Conservation (phyloP, 148 eudicot species). For the Fagopyrum esculentum region DNA sequence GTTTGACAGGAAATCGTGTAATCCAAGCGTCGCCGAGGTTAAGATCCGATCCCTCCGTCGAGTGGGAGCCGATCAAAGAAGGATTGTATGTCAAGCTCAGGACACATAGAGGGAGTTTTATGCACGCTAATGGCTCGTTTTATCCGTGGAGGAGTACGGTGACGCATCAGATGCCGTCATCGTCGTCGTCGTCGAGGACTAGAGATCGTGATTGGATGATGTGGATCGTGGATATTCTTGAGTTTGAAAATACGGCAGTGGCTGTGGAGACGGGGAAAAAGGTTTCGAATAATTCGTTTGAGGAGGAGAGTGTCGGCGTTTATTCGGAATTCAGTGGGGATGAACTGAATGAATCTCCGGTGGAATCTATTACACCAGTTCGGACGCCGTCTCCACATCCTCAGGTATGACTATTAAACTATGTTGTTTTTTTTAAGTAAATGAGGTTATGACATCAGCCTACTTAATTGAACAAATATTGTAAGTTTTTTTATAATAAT, state of each 20-base stretch:
- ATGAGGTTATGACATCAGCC: no score
- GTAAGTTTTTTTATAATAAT: no score
- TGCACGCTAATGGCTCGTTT: slow-evolving; percentile 20
- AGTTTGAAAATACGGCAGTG: neutral
- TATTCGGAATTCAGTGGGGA: neutral
- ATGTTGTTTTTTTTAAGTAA: no score
- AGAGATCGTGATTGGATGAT: neutral
- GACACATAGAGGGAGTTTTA: slow-evolving; percentile 12
- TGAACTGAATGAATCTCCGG: slow-evolving; percentile 11
- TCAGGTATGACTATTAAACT: neutral
- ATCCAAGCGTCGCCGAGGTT: slow-evolving; percentile 18
- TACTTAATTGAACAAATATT: no score
- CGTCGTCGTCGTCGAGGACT: neutral
- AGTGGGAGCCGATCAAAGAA: slow-evolving; percentile 35
- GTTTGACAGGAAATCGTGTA: slow-evolving; percentile 21
- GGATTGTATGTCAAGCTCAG: slow-evolving; percentile 16
- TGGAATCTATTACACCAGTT: slow-evolving; percentile 13
- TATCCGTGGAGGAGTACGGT: slow-evolving; percentile 36
- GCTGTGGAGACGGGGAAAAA: neutral
- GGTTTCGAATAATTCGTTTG: neutral
- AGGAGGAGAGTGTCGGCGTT: neutral
- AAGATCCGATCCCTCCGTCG: slow-evolving; percentile 13
- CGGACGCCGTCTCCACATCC: slow-evolving; percentile 11
- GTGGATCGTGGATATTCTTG: slow-evolving; percentile 5
- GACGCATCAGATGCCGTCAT: slow-evolving; percentile 25